phyloP scores from a whole-genome alignment of 768 basidiomycete species.

The Tephrocybe sp. region DNA sequence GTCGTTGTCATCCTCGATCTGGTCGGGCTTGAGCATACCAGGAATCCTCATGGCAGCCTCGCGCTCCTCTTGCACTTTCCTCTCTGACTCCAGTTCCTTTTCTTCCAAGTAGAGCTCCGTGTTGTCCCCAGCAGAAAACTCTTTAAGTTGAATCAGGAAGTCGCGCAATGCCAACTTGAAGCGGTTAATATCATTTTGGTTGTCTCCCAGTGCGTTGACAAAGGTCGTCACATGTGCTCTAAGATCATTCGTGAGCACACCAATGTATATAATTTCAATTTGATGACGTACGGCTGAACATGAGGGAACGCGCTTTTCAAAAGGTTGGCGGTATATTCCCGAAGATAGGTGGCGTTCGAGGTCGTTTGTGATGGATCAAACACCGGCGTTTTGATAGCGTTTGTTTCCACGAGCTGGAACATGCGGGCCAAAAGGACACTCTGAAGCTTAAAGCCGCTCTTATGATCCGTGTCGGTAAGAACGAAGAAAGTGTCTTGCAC shows the following conservation, averaged over 20 bases:
- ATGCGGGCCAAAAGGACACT: constrained; percentile 88
- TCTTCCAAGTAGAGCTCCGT: constrained; percentile 91
- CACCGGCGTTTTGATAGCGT: constrained; percentile 76
- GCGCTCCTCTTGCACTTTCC: constrained; percentile 78
- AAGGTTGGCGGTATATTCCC: constrained; percentile 83
- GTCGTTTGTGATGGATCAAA: constrained; percentile 77
- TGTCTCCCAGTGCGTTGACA: constrained; percentile 63
- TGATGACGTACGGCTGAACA: constrained; percentile 67
- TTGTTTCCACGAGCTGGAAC: constrained; percentile 88
- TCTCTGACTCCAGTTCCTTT: constrained; percentile 82
- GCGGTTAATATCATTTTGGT: constrained; percentile 75
- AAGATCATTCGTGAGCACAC: too few species aligned
- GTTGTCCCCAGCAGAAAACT: constrained; percentile 89
- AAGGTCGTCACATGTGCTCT: constrained; percentile 76
- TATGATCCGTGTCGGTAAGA: constrained; percentile 96
- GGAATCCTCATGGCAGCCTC: constrained; percentile 91
- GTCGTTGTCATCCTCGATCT: constrained; percentile 91
- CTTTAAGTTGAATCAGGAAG: constrained; percentile 97
- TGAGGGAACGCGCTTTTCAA: constrained; percentile 91
- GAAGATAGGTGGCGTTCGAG: constrained; percentile 76
- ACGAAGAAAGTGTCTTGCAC: constrained; percentile 97
- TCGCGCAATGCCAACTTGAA: constrained; percentile 96
- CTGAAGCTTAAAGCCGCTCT: constrained; percentile 97
- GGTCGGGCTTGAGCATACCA: constrained; percentile 96
- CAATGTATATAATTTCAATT: constrained; percentile 8